A percentile compares a stretch with the other conserved stretches of the same genome.
These are phyloP conservation scores for Pontederia crassipes DNA, from an alignment of 176 grass and related monocot species.

Conservation along the genomic window DNA sequence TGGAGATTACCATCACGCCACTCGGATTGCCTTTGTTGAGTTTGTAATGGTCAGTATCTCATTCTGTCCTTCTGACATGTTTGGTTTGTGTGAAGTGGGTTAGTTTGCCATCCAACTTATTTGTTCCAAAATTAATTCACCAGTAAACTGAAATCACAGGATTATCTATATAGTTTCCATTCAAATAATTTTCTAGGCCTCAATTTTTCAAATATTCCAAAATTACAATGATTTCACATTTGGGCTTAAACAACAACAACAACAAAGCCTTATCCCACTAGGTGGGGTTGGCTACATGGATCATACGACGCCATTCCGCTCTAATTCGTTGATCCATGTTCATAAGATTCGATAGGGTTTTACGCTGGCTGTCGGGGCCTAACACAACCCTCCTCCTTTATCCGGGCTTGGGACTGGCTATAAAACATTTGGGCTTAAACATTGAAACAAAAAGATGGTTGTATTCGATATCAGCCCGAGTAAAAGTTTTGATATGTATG, in stretches of 20 bases:
- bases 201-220: neutral
- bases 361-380: too few species aligned
- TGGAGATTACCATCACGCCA: constrained; percentile 88
- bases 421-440: neutral
- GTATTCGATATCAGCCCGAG: too few species aligned
- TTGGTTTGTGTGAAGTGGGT: neutral
- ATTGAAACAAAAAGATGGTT: too few species aligned
- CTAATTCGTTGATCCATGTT: too few species aligned
- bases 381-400: neutral
- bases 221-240: neutral
- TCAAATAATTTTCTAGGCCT: too few species aligned
- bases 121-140: neutral
- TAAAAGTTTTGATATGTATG: too few species aligned
- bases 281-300: too few species aligned
- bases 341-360: too few species aligned
- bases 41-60: constrained; percentile 80
- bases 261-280: too few species aligned
- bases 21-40: constrained; percentile 97
- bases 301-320: too few species aligned
- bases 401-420: too few species aligned
- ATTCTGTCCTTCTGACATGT: neutral
- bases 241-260: too few species aligned
- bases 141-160: neutral
- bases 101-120: neutral
- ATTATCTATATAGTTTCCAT: neutral